Conservation (phyloP, 768 basidiomycete species). For the Agrocybe chaxingu region DNA sequence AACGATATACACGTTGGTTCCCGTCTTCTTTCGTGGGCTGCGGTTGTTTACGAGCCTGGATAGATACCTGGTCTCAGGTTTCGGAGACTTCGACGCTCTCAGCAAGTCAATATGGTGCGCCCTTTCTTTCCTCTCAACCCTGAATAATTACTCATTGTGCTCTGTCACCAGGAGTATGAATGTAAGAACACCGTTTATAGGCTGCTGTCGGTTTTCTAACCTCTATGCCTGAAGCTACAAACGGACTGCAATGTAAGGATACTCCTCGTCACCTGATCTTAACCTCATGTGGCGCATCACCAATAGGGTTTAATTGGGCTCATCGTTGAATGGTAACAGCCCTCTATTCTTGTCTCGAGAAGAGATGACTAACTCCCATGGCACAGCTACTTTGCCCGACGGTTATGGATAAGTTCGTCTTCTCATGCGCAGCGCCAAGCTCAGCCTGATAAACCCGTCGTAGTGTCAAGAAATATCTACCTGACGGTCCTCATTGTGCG, state of each 20-base stretch:
- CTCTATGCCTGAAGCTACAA: conserved; percentile 33
- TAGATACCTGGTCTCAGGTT: conserved; percentile 48
- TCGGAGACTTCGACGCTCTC: conserved; percentile 33
- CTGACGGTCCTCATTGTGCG: conserved; percentile 42
- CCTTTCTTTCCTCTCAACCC: background rate
- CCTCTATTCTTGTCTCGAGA: background rate
- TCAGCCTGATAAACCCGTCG: conserved; percentile 1
- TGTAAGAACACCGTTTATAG: conserved; percentile 18
- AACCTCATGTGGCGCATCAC: background rate
- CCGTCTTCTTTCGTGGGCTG: background rate
- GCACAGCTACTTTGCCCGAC: conserved; percentile 47
- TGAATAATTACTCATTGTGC: background rate
- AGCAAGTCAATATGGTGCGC: conserved; percentile 38
- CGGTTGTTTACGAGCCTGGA: background rate
- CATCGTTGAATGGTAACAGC: conserved; percentile 42
- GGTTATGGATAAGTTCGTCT: conserved; percentile 46
- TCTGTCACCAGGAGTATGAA: conserved; percentile 37
- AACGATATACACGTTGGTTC: conserved; percentile 43
- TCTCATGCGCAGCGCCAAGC: background rate
- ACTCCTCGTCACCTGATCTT: background rate
- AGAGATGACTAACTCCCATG: background rate
- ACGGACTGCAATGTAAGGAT: conserved; percentile 45
- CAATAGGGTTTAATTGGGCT: conserved; percentile 44
- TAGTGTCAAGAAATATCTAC: conserved; percentile 43
- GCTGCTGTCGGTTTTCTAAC: conserved; percentile 11